Percentiles rank a stretch among this genome's conserved stretches.
These are phyloP conservation scores for Periconia sp. DNA, from an alignment of 2,329 filamentous ascomycete genomes.

Conservation along the genomic window DNA sequence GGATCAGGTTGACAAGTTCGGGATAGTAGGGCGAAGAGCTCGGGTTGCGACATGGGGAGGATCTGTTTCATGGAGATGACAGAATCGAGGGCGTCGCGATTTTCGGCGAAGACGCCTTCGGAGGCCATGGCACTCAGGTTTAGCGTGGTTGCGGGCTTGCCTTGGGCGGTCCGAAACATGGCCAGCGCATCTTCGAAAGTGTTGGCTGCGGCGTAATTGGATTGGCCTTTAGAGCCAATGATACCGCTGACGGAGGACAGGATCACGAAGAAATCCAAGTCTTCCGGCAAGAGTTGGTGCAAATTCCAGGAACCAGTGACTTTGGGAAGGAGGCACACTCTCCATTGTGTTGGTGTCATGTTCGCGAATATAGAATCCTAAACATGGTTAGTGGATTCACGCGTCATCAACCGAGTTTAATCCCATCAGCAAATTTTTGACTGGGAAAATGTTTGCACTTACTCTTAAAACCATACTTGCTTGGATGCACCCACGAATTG, in stretches of 20 bases:
- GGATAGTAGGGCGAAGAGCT: too few species aligned
- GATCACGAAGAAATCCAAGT: constrained; percentile 31
- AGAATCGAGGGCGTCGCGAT: neutral
- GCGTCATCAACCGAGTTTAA: too few species aligned
- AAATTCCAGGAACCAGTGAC: constrained; percentile 39
- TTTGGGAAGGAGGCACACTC: constrained; percentile 23
- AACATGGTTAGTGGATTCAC: too few species aligned
- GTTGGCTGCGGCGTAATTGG: constrained; percentile 28
- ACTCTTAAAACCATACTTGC: constrained; percentile 18
- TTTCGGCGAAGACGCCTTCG: constrained; percentile 16
- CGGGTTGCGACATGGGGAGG: constrained; percentile 4
- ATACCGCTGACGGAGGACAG: constrained; percentile 23
- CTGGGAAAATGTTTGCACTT: neutral
- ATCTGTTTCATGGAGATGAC: neutral
- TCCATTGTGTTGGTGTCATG: constrained; percentile 19
- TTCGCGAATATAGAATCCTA: constrained; percentile 17
- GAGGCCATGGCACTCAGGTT: constrained; percentile 18
- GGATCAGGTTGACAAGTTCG: constrained; percentile 23
- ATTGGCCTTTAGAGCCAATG: constrained; percentile 21
- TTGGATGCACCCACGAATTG: constrained; percentile 27
- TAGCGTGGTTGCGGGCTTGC: constrained; percentile 17
- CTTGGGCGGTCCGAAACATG: constrained; percentile 10
- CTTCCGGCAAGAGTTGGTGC: constrained; percentile 13
- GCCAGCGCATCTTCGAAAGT: constrained; percentile 29
- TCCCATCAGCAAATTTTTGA: neutral